These are phyloP conservation scores for Mycena venus DNA, from an alignment of 768 basidiomycete genomes.

Conservation along the genomic window DNA sequence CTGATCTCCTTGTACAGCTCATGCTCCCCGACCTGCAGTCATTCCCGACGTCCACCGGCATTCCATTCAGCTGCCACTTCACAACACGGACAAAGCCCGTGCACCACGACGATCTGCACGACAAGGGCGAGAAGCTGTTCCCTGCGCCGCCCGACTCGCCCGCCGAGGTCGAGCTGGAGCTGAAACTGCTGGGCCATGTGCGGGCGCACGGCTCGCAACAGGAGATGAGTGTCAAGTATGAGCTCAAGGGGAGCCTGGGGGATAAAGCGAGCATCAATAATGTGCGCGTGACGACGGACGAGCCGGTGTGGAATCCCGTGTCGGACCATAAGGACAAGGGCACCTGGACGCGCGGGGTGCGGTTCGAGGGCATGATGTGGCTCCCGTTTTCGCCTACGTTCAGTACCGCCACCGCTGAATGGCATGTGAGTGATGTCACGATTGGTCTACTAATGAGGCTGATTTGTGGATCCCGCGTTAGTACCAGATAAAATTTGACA, in stretches of 20 bases:
- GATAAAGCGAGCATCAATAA: neutral
- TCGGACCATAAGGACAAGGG: constrained; percentile 25
- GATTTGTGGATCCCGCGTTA: neutral
- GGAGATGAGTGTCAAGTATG: constrained; percentile 3
- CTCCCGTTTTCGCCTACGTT: constrained; percentile 24
- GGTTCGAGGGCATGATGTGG: constrained; percentile 26
- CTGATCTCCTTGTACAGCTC: neutral
- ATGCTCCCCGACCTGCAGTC: constrained; percentile 28
- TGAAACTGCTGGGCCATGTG: constrained; percentile 22
- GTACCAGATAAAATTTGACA: neutral
- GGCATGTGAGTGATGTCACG: constrained; percentile 28
- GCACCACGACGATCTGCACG: constrained; percentile 22
- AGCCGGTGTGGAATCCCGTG: constrained; percentile 17
- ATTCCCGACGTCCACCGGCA: constrained; percentile 19
- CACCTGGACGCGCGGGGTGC: constrained; percentile 23
- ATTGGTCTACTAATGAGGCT: too few relatives aligned
- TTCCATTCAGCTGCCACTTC: constrained; percentile 29
- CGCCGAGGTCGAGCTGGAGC: constrained; percentile 8
- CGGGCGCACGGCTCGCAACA: neutral
- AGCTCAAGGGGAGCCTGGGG: constrained; percentile 26
- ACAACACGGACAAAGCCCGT: constrained; percentile 30
- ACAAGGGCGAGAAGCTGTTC: constrained; percentile 32
- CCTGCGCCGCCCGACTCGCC: constrained; percentile 30
- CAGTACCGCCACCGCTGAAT: constrained; percentile 19
- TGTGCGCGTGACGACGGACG: constrained; percentile 14